Percentiles rank a stretch among this genome's conserved stretches.
Evolutionary conservation across 225 moss, liverwort and hornwort genomes (phyloP).

Genomic region (Straminergon stramineum): DNA sequence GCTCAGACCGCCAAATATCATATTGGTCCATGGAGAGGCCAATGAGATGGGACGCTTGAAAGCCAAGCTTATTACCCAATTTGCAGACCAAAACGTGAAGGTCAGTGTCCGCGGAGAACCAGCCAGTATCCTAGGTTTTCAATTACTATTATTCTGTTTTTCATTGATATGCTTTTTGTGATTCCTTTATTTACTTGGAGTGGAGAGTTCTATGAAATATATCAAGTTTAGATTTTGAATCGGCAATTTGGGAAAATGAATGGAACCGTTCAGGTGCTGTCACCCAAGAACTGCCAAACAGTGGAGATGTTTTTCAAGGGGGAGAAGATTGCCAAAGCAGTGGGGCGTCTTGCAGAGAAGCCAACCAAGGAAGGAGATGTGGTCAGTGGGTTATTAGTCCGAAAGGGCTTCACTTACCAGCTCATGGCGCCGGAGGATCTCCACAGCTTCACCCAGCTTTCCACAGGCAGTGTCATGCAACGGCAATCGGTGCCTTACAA

Average conservation of each 20-base stretch:
- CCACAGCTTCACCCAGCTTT: slow-evolving; percentile 83
- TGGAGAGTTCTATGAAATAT: neutral
- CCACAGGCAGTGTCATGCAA: slow-evolving; percentile 87
- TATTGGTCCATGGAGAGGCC: slow-evolving; percentile 88
- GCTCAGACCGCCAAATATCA: slow-evolving; percentile 84
- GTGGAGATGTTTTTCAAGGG: slow-evolving; percentile 95
- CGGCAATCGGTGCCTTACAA: slow-evolving; percentile 89
- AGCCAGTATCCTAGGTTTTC: neutral
- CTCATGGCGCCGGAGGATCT: slow-evolving; percentile 89
- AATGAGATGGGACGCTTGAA: slow-evolving; percentile 96
- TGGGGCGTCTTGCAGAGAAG: slow-evolving; percentile 86
- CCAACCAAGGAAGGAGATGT: slow-evolving; percentile 58
- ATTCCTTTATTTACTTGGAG: neutral
- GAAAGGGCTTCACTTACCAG: slow-evolving; percentile 94
- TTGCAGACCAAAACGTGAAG: slow-evolving; percentile 83
- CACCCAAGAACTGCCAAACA: slow-evolving; percentile 86
- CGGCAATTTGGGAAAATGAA: neutral
- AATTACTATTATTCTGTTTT: neutral
- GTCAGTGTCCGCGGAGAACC: neutral
- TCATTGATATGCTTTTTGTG: neutral
- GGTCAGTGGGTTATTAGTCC: slow-evolving; percentile 68
- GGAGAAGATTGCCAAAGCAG: slow-evolving; percentile 88
- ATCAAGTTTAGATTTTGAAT: neutral
- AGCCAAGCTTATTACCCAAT: slow-evolving; percentile 77
- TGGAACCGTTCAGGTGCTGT: slow-evolving; percentile 23